A percentile compares a stretch with the other conserved stretches of the same genome.
phyloP scores from a whole-genome alignment of 176 grass and related monocot genomes.

The Cymbopogon citratus region DNA sequence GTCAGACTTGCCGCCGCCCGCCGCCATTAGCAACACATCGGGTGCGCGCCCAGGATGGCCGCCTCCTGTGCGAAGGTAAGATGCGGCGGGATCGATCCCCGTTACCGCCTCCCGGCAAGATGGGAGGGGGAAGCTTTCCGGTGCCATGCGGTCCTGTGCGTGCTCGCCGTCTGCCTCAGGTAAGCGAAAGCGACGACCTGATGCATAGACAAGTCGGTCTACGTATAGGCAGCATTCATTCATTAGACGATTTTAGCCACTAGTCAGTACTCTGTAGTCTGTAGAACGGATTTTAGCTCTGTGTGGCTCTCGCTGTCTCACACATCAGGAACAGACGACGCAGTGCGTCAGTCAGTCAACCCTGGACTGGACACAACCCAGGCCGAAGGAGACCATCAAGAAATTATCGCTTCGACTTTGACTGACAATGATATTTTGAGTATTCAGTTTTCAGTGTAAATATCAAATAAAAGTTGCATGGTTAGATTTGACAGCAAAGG shows the following conservation, averaged over 20 bases:
- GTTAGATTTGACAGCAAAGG: background rate
- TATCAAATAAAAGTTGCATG: background rate
- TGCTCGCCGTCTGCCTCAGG: background rate
- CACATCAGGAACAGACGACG: background rate
- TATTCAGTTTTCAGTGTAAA: too few species aligned
- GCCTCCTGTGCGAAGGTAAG: background rate
- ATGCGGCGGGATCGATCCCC: background rate
- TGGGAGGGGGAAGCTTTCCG: background rate
- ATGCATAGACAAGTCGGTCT: background rate
- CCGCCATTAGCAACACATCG: background rate
- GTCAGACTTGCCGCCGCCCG: background rate
- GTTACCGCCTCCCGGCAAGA: background rate
- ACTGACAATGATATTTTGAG: background rate
- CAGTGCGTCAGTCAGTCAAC: background rate
- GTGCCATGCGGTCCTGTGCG: background rate
- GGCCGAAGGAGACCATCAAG: background rate
- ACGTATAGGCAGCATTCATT: background rate
- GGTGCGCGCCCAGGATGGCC: background rate
- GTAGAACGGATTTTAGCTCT: background rate
- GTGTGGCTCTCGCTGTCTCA: background rate
- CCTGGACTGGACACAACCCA: background rate
- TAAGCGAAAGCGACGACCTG: background rate
- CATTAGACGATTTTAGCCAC: background rate
- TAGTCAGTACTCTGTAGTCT: background rate
- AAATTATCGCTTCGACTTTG: background rate